phyloP scores from a whole-genome alignment of 257 asterid genomes.

The Cinchona pubescens region DNA sequence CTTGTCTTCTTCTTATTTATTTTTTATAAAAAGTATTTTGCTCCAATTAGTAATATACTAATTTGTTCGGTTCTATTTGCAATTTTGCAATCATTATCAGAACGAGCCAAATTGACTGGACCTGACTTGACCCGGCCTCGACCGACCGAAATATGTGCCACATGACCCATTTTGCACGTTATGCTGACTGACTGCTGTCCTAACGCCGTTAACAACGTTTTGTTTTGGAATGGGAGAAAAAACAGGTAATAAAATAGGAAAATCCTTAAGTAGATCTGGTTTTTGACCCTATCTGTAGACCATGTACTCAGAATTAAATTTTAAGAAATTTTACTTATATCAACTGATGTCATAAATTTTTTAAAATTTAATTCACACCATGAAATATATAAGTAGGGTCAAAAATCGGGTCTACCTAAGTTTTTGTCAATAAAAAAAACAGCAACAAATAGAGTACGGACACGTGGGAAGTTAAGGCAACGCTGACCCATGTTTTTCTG shows the following conservation, averaged over 20 bases:
- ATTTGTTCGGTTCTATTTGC: too few species aligned
- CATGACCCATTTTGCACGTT: neutral
- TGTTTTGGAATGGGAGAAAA: neutral
- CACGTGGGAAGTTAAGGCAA: neutral
- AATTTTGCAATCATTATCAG: neutral
- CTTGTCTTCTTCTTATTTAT: neutral
- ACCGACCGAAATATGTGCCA: neutral
- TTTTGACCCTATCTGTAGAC: too few species aligned
- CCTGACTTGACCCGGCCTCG: too few species aligned
- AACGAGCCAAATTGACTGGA: neutral
- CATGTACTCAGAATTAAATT: too few species aligned
- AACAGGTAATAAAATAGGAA: too few species aligned
- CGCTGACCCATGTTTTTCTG: constrained; percentile 24
- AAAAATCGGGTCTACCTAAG: too few species aligned
- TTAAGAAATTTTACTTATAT: too few species aligned
- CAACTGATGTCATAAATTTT: too few species aligned
- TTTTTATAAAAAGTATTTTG: neutral
- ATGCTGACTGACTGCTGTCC: neutral
- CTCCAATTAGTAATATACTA: neutral
- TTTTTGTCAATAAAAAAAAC: too few species aligned
- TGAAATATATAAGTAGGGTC: too few species aligned
- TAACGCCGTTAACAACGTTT: neutral
- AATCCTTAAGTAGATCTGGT: too few species aligned
- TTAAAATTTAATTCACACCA: too few species aligned
- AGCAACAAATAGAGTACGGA: neutral